phyloP scores from a whole-genome alignment of 441 rosid species.

The Erodium trifolium region DNA sequence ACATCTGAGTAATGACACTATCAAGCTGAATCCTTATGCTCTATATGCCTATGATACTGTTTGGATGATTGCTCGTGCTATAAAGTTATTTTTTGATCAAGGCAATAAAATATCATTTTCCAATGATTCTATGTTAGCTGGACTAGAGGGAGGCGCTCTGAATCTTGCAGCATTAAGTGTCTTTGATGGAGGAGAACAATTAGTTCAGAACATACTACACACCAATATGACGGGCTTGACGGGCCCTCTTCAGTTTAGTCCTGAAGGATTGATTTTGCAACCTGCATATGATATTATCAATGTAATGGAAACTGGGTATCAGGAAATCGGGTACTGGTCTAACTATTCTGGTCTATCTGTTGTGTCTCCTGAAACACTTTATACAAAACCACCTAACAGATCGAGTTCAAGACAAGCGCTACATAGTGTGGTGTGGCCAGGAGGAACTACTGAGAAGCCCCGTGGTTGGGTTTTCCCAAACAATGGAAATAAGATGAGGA shows the following conservation, averaged over 20 bases:
- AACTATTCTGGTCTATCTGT: slow-evolving; percentile 56
- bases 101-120: slow-evolving; percentile 70
- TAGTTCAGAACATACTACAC: slow-evolving; percentile 48
- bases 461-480: too few relatives aligned
- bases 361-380: slow-evolving; percentile 41
- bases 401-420: slow-evolving; percentile 42
- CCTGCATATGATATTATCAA: slow-evolving; percentile 74
- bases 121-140: slow-evolving; percentile 31
- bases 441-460: too few relatives aligned
- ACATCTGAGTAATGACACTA: slow-evolving; percentile 44
- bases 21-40: slow-evolving; percentile 57
- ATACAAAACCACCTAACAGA: slow-evolving; percentile 36
- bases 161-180: slow-evolving; percentile 65
- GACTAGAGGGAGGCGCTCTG: slow-evolving; percentile 35
- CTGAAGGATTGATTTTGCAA: slow-evolving; percentile 45
- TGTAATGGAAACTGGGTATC: slow-evolving; percentile 56
- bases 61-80: slow-evolving; percentile 72
- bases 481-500: too few relatives aligned
- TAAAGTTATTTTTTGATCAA: slow-evolving; percentile 43
- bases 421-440: neutral
- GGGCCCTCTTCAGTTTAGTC: slow-evolving; percentile 52
- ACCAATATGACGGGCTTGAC: slow-evolving; percentile 55
- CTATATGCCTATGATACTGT: slow-evolving; percentile 84
- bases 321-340: slow-evolving; percentile 69
- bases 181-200: slow-evolving; percentile 50